Evolutionary conservation across 176 grass and related monocot genomes (phyloP), one percentile per base, ranked within the genome.

Genomic region (Tillandsia fasciculata): DNA sequence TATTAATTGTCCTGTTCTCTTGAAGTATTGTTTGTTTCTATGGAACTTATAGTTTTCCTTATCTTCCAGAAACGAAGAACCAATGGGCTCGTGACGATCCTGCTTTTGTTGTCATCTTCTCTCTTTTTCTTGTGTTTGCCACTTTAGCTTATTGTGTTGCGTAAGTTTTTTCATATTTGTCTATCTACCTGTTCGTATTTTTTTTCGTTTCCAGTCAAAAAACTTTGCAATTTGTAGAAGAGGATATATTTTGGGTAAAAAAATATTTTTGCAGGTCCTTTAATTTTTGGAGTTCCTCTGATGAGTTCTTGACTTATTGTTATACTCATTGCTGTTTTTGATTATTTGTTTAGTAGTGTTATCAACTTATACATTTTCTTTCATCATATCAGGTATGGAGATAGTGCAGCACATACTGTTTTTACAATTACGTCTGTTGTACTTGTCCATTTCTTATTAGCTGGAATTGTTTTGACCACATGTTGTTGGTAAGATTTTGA

Each of bases 11-110:
- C 12, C 3, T 57, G 14, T 57, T 57, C 53, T 15, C n/a, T 57
- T 57, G 53, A 57, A 15, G 53, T 15, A 57, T 57, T 17, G 8
- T 57, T 57, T 57, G 10, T 57, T 17, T 57, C 53, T 57, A n/a
- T n/a, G 2, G 17, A 15, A 18, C 56, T 61, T 20, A 61, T 61
- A 61, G 56, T 61, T 85, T 65, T 74, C 14, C 5, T 50, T 69
- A 28, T 48, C 76, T 70, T 72, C 50, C 84, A 99, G 94, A 99
- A 90, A 99, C 94, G 71, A 99, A 99, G 90, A 99, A 99, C 72
- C 87, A 99, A 66, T 99, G 94, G 94, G 94, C 94, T 61, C 76
- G 89, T 56, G 94, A 99, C 83, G 94, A 99, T 86, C 94, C 94
- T 81, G 89, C 84, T 52, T 93, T 99, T 90, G 72, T 90, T 70